These are phyloP conservation scores for Plantago lanceolata DNA, from an alignment of 305 asterid genomes.

Conservation along the genomic window DNA sequence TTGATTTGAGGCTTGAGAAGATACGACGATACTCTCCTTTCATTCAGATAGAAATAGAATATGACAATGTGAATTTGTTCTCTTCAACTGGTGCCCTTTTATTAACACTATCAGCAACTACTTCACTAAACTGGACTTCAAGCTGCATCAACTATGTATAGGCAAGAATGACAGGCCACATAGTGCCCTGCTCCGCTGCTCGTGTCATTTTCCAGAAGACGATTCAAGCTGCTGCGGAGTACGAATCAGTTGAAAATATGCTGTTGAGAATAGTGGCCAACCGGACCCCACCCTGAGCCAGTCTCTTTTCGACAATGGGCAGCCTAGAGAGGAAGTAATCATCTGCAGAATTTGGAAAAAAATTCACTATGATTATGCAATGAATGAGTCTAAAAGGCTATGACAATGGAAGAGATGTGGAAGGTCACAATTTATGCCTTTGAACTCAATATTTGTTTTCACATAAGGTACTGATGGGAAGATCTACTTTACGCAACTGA, in stretches of 20 bases:
- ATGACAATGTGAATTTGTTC: too few relatives aligned
- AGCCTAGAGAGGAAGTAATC: slow-evolving; percentile 74
- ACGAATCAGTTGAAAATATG: slow-evolving; percentile 40
- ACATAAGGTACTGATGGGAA: background rate
- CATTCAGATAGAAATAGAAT: too few relatives aligned
- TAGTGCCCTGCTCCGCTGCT: too few relatives aligned
- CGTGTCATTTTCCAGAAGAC: too few relatives aligned
- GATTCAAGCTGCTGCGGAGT: slow-evolving; percentile 46
- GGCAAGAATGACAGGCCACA: background rate
- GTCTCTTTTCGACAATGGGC: slow-evolving; percentile 76
- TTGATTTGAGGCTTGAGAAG: too few relatives aligned
- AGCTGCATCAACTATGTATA: background rate
- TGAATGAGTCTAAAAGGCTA: background rate
- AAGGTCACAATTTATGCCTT: slow-evolving; percentile 1
- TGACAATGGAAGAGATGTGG: background rate
- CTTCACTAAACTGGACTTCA: background rate
- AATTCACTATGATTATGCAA: background rate
- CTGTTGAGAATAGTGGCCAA: slow-evolving; percentile 77
- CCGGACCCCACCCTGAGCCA: slow-evolving; percentile 75
- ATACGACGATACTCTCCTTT: too few relatives aligned
- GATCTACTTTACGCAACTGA: background rate
- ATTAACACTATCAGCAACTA: background rate
- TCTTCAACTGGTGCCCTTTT: background rate
- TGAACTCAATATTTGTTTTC: background rate
- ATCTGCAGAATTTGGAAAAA: slow-evolving; percentile 34